Evolutionary conservation across 2,329 filamentous ascomycete species (phyloP), one percentile per base, ranked within the genome.

Genomic region (Penicillium sp.): DNA sequence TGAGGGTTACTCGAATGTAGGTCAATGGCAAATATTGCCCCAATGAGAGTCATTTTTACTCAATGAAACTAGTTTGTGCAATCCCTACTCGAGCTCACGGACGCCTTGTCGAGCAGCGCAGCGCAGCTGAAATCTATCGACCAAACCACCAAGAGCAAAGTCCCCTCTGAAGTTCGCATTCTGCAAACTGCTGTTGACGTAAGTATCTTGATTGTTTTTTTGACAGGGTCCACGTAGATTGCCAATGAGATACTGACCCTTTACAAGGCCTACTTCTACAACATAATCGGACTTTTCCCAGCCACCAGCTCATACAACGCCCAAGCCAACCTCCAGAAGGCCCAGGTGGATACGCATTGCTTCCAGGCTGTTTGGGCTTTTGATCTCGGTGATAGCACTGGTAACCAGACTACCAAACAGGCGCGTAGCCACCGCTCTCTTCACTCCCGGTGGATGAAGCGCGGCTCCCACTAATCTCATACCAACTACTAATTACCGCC

Each of bases 1-100:
- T n/a, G 56, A 58, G 31, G 54, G 47, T 38, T 58, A 56, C 43
- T 58, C 56, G 16, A 56, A 58, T 31, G 56, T 58, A 50, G 42
- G 52, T 54, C 24, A 34, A 48, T 34, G 38, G 32, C 29, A n/a
- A 21, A 34, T 36, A 31, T 8, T 18, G n/a, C n/a, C 18, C 34
- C 5, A 6, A 39, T 40, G 10, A 16, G n/a, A 53, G 24, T 39
- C 22, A 24, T 34, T 34, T 27, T 36, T 46, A 36, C 42, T 46
- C 10, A 54, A 40, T 39, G 7, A 22, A 4, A 21, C 14, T 47
- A 51, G 55, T 55, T 54, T 27, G 50, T 57, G 14, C 55, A 59
- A 57, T 48, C 49, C 14, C 47, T 59, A 7, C 43, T 57, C 21
- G 55, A 57, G 42, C 55, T 59, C 21, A 55, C 51, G 50, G 50